phyloP scores from a whole-genome alignment of 2,329 filamentous ascomycete species.

The Orbilia brochopaga region DNA sequence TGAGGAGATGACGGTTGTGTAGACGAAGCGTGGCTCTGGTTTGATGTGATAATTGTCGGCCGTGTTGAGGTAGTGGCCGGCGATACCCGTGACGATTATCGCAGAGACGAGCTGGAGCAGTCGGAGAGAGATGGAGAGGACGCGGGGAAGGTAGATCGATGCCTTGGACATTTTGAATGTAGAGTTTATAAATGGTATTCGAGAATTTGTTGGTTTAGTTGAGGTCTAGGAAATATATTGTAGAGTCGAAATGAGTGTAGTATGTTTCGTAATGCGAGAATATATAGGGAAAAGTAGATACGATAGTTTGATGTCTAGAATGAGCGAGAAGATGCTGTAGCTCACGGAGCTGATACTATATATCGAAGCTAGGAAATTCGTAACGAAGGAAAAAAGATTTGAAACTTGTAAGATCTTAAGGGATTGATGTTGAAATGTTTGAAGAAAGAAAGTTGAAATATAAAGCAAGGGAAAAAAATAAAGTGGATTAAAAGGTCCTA shows the following conservation, averaged over 20 bases:
- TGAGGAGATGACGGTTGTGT: conserved; percentile 28
- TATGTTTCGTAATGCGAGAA: background rate
- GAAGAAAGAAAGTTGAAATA: background rate
- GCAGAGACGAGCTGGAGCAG: conserved; percentile 35
- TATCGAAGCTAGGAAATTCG: conserved; percentile 7
- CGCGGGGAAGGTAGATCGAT: conserved; percentile 39
- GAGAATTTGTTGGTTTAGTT: background rate
- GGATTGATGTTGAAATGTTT: background rate
- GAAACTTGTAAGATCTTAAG: too few relatives aligned
- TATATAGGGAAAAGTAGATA: background rate
- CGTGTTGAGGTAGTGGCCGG: conserved; percentile 45
- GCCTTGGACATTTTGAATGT: conserved; percentile 33
- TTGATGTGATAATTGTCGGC: conserved; percentile 21
- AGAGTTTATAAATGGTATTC: background rate
- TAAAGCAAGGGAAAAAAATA: background rate
- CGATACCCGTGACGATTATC: conserved; percentile 39
- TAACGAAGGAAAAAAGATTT: conserved; percentile 2
- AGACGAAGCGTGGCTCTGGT: conserved; percentile 39
- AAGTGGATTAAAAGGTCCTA: background rate
- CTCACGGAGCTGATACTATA: background rate
- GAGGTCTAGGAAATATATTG: background rate
- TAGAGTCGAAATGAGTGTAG: background rate
- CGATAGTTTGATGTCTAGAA: background rate
- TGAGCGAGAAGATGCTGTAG: background rate
- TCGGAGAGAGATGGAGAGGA: conserved; percentile 28